Conservation (phyloP, 805 yeast genomes). For the Cyberlindnera subsufficiens region DNA sequence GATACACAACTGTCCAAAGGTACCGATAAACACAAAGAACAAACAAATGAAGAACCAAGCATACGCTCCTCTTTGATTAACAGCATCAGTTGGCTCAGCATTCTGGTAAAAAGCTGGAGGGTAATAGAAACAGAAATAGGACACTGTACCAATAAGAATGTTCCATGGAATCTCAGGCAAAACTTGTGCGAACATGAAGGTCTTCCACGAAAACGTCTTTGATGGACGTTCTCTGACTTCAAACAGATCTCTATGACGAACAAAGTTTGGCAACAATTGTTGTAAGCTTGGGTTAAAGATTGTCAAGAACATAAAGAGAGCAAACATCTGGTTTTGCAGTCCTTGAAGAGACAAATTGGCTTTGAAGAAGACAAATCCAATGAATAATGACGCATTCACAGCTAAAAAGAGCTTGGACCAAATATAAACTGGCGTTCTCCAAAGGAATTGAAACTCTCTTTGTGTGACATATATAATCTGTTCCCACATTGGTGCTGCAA, state of each 20-base stretch:
- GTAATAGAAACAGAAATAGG: conserved; percentile 61
- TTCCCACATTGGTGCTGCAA: conserved; percentile 35
- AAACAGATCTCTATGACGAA: conserved; percentile 56
- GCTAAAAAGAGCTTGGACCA: conserved; percentile 56
- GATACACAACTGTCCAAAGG: conserved; percentile 52
- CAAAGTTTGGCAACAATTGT: conserved; percentile 59
- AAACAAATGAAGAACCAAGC: conserved; percentile 36
- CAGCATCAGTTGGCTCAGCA: conserved; percentile 2
- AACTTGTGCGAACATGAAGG: conserved; percentile 56
- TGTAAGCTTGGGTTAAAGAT: conserved; percentile 51
- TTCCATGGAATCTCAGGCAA: conserved; percentile 66
- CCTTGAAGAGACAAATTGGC: conserved; percentile 61
- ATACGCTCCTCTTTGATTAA: conserved; percentile 11
- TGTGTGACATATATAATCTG: conserved; percentile 42
- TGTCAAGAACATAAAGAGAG: conserved; percentile 63
- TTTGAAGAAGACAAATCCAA: conserved; percentile 71
- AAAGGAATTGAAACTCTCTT: conserved; percentile 58
- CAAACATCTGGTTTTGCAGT: conserved; percentile 77
- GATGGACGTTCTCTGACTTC: conserved; percentile 74
- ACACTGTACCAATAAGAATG: conserved; percentile 53
- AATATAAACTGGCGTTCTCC: conserved; percentile 60
- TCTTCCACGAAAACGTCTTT: conserved; percentile 61
- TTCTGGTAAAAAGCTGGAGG: conserved; percentile 49
- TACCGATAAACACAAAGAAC: conserved; percentile 48
- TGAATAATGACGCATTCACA: conserved; percentile 51